Evolutionary conservation across 192 early-diverging fungal genomes (phyloP), one percentile per base, ranked within the genome.

Genomic region (Coemansia sp.): DNA sequence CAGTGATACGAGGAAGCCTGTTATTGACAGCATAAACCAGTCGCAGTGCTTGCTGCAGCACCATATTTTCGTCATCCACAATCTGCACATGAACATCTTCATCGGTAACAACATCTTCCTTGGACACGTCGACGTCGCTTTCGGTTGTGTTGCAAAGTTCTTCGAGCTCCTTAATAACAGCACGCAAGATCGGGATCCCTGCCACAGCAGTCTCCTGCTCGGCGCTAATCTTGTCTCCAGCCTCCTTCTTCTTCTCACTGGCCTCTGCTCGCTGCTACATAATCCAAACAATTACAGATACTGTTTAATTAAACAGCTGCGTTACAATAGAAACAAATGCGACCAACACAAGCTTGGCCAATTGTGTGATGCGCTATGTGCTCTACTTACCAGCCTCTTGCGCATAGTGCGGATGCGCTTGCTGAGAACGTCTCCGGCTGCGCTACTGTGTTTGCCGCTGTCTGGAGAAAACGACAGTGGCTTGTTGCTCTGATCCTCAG

Each of bases 1-100:
- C 39, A 2, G 12, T 9, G 12, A 34, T 25, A 14, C 25, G 40
- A 7, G 47, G 9, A 3, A 34, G 38, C 40, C 41, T 53, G 19
- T 30, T 48, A 3, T 44, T 55, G 24, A 51, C 64, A 4, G 64
- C 70, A 59, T 59, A 60, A 33, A 65, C 44, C 21, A 73, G 61
- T n/a, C 64, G 70, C 43, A 73, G 56, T 10, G 70, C 53, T 50
- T 73, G 70, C 13, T 47, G 30, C 14, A 55, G 60, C n/a, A 55
- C 63, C 17, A 27, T 2, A 10, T 22, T 57, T 17, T 66, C 70
- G 39, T 15, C 24, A 17, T 13, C 18, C 44, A 55, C 33, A n/a
- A 34, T 45, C 22, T 53, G 30, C 33, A 12, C 42, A 34, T 14
- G 8, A 12, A 10, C 50, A 14, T 42, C 24, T 42, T 47, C 48